phyloP scores from a whole-genome alignment of 108 stramenopile genomes.

The Skeletonema menzelii region DNA sequence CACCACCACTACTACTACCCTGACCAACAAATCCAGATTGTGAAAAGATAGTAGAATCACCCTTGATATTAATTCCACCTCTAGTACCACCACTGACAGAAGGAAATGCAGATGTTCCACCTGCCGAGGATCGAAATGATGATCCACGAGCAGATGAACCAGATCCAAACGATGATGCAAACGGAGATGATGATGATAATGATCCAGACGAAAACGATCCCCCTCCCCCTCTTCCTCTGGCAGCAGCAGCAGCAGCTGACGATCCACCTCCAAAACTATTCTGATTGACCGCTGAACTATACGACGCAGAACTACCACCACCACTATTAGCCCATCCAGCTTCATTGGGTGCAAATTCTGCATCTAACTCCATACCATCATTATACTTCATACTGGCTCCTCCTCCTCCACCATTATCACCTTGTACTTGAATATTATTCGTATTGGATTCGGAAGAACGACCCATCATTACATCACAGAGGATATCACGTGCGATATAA shows the following conservation, averaged over 20 bases:
- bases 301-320: background rate
- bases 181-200: background rate
- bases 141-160: background rate
- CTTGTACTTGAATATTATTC: background rate
- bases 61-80: background rate
- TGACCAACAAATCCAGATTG: background rate
- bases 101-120: background rate
- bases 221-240: background rate
- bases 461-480: constrained; percentile 30
- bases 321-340: background rate
- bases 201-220: background rate
- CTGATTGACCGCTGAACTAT: background rate
- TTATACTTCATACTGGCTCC: background rate
- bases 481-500: constrained; percentile 20
- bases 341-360: constrained; percentile 2
- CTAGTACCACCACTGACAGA: background rate
- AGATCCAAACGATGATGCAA: background rate
- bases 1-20: constrained; percentile 1
- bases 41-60: background rate
- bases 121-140: background rate
- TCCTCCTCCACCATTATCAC: background rate
- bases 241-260: too few species aligned
- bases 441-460: background rate
- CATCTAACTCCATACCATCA: background rate
- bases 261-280: background rate